Evolutionary conservation across 2,329 filamentous ascomycete genomes (phyloP).

Genomic region (Neofusicoccum sp.): DNA sequence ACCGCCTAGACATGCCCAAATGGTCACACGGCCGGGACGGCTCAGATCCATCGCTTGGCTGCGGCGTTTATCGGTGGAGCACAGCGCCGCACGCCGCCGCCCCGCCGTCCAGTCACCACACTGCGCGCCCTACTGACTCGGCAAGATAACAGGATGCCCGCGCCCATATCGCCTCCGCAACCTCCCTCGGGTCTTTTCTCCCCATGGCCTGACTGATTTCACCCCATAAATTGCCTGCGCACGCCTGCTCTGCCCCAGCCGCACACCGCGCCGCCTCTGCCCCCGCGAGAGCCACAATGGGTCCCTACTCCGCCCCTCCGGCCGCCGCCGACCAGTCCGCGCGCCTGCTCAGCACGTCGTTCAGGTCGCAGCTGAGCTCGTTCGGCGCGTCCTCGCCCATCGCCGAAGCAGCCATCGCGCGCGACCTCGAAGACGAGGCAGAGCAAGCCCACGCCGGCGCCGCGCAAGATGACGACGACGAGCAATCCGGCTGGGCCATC

Average conservation of each 20-base stretch:
- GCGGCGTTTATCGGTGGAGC: neutral
- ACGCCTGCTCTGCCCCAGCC: neutral
- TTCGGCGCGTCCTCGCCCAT: constrained; percentile 30
- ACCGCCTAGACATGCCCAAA: constrained; percentile 8
- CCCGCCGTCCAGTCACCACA: constrained; percentile 13
- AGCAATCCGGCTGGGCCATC: constrained; percentile 44
- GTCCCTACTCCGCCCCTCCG: neutral
- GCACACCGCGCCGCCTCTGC: neutral
- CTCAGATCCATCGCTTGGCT: neutral
- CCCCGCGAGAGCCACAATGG: constrained; percentile 1
- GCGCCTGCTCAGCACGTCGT: constrained; percentile 19
- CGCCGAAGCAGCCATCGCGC: constrained; percentile 38
- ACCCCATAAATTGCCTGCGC: neutral
- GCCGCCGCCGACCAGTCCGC: constrained; percentile 1
- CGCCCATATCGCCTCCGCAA: neutral
- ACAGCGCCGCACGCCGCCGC: constrained; percentile 1
- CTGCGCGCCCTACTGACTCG: constrained; percentile 1
- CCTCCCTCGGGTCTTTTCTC: neutral
- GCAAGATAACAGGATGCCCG: constrained; percentile 14
- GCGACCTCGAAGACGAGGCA: constrained; percentile 35
- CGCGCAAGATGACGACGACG: constrained; percentile 49
- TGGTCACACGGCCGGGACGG: neutral
- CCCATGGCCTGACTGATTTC: neutral
- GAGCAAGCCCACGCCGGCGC: neutral
- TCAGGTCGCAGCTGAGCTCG: constrained; percentile 22